Conservation (phyloP, 73 alveolate species). For the Paramecium sonneborni region DNA sequence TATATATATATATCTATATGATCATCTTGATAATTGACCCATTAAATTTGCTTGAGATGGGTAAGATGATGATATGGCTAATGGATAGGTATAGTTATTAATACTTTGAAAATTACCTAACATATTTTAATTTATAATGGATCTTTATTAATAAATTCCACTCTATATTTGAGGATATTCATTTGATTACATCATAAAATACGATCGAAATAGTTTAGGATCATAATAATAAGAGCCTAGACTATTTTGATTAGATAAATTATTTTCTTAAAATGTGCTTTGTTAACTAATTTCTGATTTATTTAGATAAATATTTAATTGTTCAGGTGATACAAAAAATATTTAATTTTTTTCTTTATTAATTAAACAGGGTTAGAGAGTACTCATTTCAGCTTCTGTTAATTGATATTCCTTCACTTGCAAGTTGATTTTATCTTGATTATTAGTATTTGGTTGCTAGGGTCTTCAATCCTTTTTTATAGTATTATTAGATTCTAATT, state of each 20-base stretch:
- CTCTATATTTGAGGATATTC: neutral
- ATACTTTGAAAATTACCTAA: constrained; percentile 1
- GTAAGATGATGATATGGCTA: neutral
- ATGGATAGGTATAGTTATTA: neutral
- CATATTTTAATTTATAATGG: neutral
- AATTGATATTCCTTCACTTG: neutral
- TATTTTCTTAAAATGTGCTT: neutral
- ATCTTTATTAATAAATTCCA: neutral
- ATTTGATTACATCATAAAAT: neutral
- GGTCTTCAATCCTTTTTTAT: neutral
- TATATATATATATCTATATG: neutral
- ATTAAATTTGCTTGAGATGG: constrained; percentile 10
- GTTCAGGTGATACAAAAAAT: neutral
- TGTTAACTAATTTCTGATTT: neutral
- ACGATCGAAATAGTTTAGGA: neutral
- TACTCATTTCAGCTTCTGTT: neutral
- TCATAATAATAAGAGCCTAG: constrained; percentile 9
- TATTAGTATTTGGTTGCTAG: neutral
- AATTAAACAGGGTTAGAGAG: neutral
- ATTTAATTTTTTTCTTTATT: constrained; percentile 27
- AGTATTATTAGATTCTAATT: neutral
- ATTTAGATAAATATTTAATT: neutral
- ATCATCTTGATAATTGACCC: neutral
- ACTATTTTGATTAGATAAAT: constrained; percentile 22
- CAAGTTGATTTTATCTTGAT: neutral